A percentile compares a stretch with the other conserved stretches of the same genome.
phyloP scores from a whole-genome alignment of 495 filamentous ascomycete species.

The Penicillium verhagenii region DNA sequence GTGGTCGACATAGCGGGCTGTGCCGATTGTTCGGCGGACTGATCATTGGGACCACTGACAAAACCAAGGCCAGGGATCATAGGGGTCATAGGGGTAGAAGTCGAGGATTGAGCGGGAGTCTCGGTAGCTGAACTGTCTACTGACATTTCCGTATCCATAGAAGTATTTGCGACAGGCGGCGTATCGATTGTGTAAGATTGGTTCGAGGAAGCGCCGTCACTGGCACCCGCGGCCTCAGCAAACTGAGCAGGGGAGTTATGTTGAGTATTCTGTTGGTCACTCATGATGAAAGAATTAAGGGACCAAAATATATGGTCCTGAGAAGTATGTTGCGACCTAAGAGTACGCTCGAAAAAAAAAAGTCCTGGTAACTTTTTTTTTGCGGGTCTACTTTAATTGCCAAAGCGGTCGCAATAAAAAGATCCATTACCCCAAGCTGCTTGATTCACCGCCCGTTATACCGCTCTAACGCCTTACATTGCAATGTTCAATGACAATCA shows the following conservation, averaged over 20 bases:
- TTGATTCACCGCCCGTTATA: too few species aligned
- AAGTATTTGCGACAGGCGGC: slow-evolving; percentile 36
- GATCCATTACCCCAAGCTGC: too few species aligned
- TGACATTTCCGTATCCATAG: slow-evolving; percentile 29
- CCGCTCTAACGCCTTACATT: too few species aligned
- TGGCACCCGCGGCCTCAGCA: slow-evolving; percentile 11
- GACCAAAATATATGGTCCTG: neutral
- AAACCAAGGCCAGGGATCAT: slow-evolving; percentile 44
- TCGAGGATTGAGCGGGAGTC: slow-evolving; percentile 6
- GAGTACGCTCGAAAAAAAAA: slow-evolving; percentile 25
- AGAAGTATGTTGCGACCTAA: slow-evolving; percentile 2
- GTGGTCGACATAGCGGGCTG: slow-evolving; percentile 2
- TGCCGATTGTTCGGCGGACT: slow-evolving; percentile 16
- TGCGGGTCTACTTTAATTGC: slow-evolving; percentile 34
- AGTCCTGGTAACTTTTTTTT: slow-evolving; percentile 34
- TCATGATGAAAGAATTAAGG: slow-evolving; percentile 36
- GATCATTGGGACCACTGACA: slow-evolving; percentile 27
- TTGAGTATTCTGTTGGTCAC: slow-evolving; percentile 35
- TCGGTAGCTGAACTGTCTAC: slow-evolving; percentile 4
- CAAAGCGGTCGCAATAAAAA: slow-evolving; percentile 31
- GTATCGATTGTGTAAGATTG: slow-evolving; percentile 30
- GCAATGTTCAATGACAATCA: too few species aligned
- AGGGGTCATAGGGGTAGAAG: slow-evolving; percentile 14
- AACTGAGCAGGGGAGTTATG: slow-evolving; percentile 17
- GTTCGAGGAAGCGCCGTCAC: slow-evolving; percentile 24